Evolutionary conservation across 169 alveolate genomes (phyloP).

Genomic region (Cryptosporidium viatorum): DNA sequence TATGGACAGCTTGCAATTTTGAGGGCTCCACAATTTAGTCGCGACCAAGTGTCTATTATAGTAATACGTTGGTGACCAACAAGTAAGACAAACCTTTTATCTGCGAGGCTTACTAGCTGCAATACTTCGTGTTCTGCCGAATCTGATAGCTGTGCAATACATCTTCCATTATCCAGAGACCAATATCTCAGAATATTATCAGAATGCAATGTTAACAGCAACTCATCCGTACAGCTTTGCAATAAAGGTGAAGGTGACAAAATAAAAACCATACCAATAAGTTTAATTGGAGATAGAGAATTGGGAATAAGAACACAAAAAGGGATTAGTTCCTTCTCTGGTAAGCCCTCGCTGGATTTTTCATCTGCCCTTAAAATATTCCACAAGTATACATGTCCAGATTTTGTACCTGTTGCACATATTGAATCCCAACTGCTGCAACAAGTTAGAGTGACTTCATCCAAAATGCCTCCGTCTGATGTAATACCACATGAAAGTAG

Average conservation of each 20-base stretch:
- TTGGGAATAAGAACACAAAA: slow-evolving; percentile 53
- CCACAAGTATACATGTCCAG: slow-evolving; percentile 73
- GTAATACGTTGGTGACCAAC: slow-evolving; percentile 62
- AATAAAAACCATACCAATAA: slow-evolving; percentile 70
- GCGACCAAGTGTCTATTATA: slow-evolving; percentile 70
- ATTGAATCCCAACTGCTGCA: slow-evolving; percentile 69
- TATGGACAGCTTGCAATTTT: slow-evolving; percentile 70
- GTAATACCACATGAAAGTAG: slow-evolving; percentile 70
- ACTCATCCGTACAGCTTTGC: slow-evolving; percentile 75
- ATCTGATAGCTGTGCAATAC: slow-evolving; percentile 75
- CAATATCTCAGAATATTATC: slow-evolving; percentile 77
- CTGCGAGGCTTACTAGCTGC: slow-evolving; percentile 57
- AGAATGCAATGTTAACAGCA: slow-evolving; percentile 78
- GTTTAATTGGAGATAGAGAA: slow-evolving; percentile 1
- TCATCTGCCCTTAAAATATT: slow-evolving; percentile 1
- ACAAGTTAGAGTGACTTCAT: slow-evolving; percentile 39
- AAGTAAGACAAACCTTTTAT: slow-evolving; percentile 51
- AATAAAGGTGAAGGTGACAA: slow-evolving; percentile 63
- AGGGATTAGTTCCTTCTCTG: slow-evolving; percentile 14
- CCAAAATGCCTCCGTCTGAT: slow-evolving; percentile 65
- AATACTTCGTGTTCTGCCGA: slow-evolving; percentile 71
- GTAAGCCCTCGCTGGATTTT: background rate
- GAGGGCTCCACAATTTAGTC: slow-evolving; percentile 66
- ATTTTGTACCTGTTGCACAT: slow-evolving; percentile 68
- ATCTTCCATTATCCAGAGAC: slow-evolving; percentile 80